Evolutionary conservation across 2,329 filamentous ascomycete species (phyloP).

Genomic region (Hirsutella thompsonii): DNA sequence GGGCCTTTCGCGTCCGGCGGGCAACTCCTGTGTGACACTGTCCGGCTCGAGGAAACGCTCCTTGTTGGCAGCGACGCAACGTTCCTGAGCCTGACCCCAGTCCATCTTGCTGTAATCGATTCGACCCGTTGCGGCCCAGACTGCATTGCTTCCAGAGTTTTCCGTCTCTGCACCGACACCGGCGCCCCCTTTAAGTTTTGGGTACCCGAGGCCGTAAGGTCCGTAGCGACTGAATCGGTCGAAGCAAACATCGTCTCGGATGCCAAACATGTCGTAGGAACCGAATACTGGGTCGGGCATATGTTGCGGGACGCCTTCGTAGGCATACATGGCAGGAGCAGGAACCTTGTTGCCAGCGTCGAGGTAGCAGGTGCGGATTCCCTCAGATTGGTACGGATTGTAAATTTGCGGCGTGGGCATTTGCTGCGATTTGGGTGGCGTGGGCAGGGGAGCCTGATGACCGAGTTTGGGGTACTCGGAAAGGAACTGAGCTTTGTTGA

Average conservation of each 20-base stretch:
- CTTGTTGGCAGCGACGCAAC: slow-evolving; percentile 47
- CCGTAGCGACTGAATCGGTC: slow-evolving; percentile 77
- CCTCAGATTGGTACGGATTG: slow-evolving; percentile 51
- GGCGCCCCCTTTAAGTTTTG: slow-evolving; percentile 55
- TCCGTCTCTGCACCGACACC: slow-evolving; percentile 64
- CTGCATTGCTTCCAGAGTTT: slow-evolving; percentile 47
- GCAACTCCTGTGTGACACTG: slow-evolving; percentile 22
- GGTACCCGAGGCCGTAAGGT: slow-evolving; percentile 79
- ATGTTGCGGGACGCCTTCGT: slow-evolving; percentile 57
- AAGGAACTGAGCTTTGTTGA: slow-evolving; percentile 47
- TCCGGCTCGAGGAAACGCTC: slow-evolving; percentile 39
- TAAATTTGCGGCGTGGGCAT: slow-evolving; percentile 40
- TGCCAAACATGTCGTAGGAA: slow-evolving; percentile 59
- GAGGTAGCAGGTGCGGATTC: slow-evolving; percentile 49
- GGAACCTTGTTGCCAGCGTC: slow-evolving; percentile 44
- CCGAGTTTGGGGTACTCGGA: slow-evolving; percentile 57
- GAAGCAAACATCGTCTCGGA: slow-evolving; percentile 72
- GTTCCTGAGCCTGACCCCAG: slow-evolving; percentile 40
- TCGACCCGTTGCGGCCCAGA: slow-evolving; percentile 42
- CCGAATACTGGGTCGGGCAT: slow-evolving; percentile 70
- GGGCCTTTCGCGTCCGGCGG: slow-evolving; percentile 6
- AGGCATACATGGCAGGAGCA: slow-evolving; percentile 53
- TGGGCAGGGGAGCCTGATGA: slow-evolving; percentile 18
- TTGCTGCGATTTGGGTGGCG: slow-evolving; percentile 18
- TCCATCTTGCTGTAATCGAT: slow-evolving; percentile 43